phyloP scores from a whole-genome alignment of 352 stramenopile genomes.

The Blastocystis sp. region DNA sequence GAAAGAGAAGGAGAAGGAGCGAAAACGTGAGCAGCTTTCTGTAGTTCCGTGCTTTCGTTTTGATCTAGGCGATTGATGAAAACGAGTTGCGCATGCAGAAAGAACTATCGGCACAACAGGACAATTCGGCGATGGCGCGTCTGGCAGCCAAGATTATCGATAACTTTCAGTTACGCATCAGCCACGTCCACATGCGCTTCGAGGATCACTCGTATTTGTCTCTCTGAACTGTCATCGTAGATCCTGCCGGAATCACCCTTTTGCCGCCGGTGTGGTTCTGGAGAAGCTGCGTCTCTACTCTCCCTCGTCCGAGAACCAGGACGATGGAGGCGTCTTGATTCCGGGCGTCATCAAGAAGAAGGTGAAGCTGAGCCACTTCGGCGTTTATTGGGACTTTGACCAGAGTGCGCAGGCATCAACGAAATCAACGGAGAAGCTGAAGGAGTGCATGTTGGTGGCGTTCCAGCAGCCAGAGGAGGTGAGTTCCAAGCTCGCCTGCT shows the following conservation, averaged over 20 bases:
- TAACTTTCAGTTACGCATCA: slow-evolving; percentile 53
- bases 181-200: slow-evolving; percentile 35
- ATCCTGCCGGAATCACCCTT: not conserved
- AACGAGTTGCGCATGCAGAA: slow-evolving; percentile 14
- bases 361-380: slow-evolving; percentile 2
- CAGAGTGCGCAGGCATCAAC: not conserved
- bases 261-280: slow-evolving; percentile 40
- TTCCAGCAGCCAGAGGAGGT: not conserved
- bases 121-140: slow-evolving; percentile 12
- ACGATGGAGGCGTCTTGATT: not conserved
- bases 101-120: not conserved
- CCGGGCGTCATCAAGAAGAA: slow-evolving; percentile 51
- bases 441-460: not conserved
- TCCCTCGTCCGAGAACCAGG: not conserved
- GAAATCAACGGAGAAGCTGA: not conserved
- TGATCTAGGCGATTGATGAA: slow-evolving; percentile 48
- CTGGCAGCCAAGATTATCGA: slow-evolving; percentile 50
- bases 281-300: slow-evolving; percentile 49
- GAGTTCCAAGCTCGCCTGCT: not conserved
- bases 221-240: not conserved
- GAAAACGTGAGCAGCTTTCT: slow-evolving; percentile 32
- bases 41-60: not conserved
- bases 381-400: slow-evolving; percentile 56
- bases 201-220: slow-evolving; percentile 43
- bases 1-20: not conserved